These are phyloP conservation scores for Populus trichocarpa DNA, from an alignment of 441 rosid species.

Conservation along the genomic window DNA sequence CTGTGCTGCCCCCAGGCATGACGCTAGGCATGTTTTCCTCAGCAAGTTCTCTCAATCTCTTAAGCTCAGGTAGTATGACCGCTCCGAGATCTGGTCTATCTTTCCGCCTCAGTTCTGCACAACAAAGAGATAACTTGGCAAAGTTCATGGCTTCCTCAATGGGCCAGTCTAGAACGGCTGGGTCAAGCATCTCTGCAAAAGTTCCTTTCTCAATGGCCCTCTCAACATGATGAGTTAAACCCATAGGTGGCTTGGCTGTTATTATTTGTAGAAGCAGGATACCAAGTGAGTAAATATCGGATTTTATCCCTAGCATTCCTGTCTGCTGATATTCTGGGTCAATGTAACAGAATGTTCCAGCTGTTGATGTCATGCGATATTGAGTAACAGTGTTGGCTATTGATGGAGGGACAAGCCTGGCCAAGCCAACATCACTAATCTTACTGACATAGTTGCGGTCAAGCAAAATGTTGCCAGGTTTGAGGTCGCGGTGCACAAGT, in stretches of 20 bases:
- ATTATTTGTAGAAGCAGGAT: slow-evolving; percentile 73
- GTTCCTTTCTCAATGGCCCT: slow-evolving; percentile 56
- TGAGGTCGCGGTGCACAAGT: slow-evolving; percentile 81
- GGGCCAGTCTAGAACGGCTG: slow-evolving; percentile 70
- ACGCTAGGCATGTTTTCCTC: slow-evolving; percentile 41
- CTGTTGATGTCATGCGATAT: slow-evolving; percentile 80
- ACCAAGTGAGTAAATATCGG: slow-evolving; percentile 81
- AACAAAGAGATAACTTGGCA: slow-evolving; percentile 62
- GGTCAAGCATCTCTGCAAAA: slow-evolving; percentile 51
- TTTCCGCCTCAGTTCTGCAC: slow-evolving; percentile 70
- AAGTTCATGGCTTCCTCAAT: slow-evolving; percentile 47
- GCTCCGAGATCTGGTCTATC: slow-evolving; percentile 82
- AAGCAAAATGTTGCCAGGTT: slow-evolving; percentile 85
- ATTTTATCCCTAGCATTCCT: slow-evolving; percentile 78
- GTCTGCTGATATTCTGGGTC: slow-evolving; percentile 95
- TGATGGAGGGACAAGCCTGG: slow-evolving; percentile 86
- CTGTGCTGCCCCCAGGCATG: slow-evolving; percentile 18
- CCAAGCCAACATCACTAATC: slow-evolving; percentile 83
- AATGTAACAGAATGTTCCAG: slow-evolving; percentile 88
- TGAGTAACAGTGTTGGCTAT: slow-evolving; percentile 63
- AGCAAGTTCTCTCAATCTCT: slow-evolving; percentile 54
- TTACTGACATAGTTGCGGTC: slow-evolving; percentile 82
- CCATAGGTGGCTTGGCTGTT: slow-evolving; percentile 87
- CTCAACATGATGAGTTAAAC: slow-evolving; percentile 63
- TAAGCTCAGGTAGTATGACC: slow-evolving; percentile 64